Evolutionary conservation across 805 yeast genomes (phyloP).

Genomic region (Tetrapisispora nanseiensis): DNA sequence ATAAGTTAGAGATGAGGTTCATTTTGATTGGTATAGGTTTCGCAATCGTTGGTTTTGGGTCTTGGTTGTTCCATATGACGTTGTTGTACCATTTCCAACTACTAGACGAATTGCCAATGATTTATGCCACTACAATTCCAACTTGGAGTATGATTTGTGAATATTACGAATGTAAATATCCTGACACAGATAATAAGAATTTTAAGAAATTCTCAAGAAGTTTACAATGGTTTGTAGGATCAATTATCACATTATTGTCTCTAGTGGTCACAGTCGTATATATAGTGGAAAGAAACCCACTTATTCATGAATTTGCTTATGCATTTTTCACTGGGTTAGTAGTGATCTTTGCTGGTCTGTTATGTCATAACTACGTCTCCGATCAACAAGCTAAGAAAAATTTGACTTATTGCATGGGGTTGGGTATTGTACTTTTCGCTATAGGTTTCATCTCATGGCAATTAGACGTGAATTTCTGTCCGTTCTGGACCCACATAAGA

Average conservation of each 20-base stretch:
- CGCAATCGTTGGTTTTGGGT: slow-evolving; percentile 82
- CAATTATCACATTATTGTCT: slow-evolving; percentile 44
- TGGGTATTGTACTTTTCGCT: slow-evolving; percentile 55
- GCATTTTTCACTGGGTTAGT: slow-evolving; percentile 69
- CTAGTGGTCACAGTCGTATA: slow-evolving; percentile 59
- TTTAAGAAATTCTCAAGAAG: not conserved
- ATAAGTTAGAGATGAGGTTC: slow-evolving; percentile 63
- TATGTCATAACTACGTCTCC: slow-evolving; percentile 44
- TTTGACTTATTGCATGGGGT: slow-evolving; percentile 44
- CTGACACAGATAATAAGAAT: not conserved
- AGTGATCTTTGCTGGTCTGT: slow-evolving; percentile 46
- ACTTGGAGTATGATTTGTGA: slow-evolving; percentile 74
- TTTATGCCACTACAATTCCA: slow-evolving; percentile 93
- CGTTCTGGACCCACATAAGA: slow-evolving; percentile 45
- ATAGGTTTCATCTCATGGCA: slow-evolving; percentile 84
- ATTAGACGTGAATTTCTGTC: slow-evolving; percentile 73
- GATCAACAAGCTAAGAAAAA: slow-evolving; percentile 39
- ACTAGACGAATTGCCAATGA: slow-evolving; percentile 95
- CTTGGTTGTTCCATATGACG: slow-evolving; percentile 96
- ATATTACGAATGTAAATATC: slow-evolving; percentile 6
- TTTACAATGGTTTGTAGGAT: slow-evolving; percentile 28
- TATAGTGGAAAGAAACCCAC: slow-evolving; percentile 66
- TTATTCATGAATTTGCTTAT: slow-evolving; percentile 81
- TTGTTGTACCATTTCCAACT: slow-evolving; percentile 80
- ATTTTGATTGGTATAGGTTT: slow-evolving; percentile 68